Conservation (phyloP, 306 rosid species). For the Amphicarpaea edgeworthii region DNA sequence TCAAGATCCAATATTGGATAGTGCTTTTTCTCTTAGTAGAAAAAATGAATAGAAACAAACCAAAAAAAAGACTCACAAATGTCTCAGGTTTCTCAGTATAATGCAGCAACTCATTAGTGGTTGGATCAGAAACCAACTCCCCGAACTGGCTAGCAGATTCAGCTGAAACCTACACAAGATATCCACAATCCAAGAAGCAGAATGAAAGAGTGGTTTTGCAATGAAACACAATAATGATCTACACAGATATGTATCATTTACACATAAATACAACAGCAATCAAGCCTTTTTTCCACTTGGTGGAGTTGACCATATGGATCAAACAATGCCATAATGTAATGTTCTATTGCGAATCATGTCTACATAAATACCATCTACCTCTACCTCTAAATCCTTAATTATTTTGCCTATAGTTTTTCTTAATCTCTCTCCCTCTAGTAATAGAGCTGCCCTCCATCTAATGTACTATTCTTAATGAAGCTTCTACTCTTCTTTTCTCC, state of each 20-base stretch:
- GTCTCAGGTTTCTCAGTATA: conserved; percentile 99
- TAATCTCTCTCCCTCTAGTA: not conserved
- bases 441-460: not conserved
- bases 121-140: conserved; percentile 91
- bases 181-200: conserved; percentile 9
- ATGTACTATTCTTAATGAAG: not conserved
- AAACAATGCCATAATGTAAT: not conserved
- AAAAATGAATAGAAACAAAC: conserved; percentile 12
- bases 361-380: not conserved
- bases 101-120: conserved; percentile 88
- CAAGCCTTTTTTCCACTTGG: not conserved
- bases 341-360: not conserved
- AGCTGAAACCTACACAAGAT: conserved; percentile 78
- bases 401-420: not conserved
- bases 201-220: conserved; percentile 20
- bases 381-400: not conserved
- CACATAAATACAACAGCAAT: not conserved
- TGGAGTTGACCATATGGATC: not conserved
- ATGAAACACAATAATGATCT: not conserved
- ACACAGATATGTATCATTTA: conserved; percentile 10
- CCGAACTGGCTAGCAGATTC: conserved; percentile 92
- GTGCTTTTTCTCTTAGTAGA: not conserved
- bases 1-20: not conserved
- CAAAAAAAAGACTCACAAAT: conserved; percentile 66
- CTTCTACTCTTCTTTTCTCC: not conserved